A percentile compares a stretch with the other conserved stretches of the same genome.
Evolutionary conservation across 306 rosid genomes (phyloP).

Genomic region (Parietaria judaica): DNA sequence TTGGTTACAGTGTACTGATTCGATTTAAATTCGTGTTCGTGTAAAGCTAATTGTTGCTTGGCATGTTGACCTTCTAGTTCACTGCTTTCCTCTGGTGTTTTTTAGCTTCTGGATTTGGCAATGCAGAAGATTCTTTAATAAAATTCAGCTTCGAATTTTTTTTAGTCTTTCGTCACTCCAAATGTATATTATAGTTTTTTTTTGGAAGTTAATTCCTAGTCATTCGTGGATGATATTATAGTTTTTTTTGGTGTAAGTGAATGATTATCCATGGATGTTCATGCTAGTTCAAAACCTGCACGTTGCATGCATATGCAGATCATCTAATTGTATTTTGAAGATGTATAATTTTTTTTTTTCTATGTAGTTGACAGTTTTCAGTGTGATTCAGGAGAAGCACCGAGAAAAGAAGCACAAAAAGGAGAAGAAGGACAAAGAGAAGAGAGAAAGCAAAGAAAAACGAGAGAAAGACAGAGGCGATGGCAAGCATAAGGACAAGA

Average conservation of each 20-base stretch:
- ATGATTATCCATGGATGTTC: too few species aligned
- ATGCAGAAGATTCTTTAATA: too few species aligned
- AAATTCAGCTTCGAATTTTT: too few species aligned
- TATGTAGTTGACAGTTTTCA: not conserved
- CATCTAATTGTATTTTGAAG: too few species aligned
- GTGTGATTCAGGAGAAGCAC: slow-evolving; percentile 50
- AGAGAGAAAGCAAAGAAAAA: slow-evolving; percentile 63
- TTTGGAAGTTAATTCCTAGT: not conserved
- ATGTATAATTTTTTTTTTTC: too few species aligned
- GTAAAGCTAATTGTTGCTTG: too few species aligned
- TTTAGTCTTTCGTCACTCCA: not conserved
- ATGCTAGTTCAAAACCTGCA: too few species aligned
- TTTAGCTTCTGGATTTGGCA: too few species aligned
- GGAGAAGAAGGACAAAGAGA: slow-evolving; percentile 71
- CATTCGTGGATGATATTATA: not conserved
- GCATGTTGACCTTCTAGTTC: not conserved
- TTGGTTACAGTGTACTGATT: too few species aligned
- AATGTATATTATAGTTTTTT: not conserved
- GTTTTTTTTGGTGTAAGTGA: too few species aligned
- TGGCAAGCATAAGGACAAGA: slow-evolving; percentile 60
- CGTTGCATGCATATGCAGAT: too few species aligned
- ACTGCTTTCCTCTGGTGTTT: not conserved
- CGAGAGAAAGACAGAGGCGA: slow-evolving; percentile 66
- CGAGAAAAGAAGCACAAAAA: slow-evolving; percentile 65
- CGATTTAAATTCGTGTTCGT: too few species aligned